Conservation (phyloP, 2,329 filamentous ascomycete species). For the Cordyceps pruinosa region DNA sequence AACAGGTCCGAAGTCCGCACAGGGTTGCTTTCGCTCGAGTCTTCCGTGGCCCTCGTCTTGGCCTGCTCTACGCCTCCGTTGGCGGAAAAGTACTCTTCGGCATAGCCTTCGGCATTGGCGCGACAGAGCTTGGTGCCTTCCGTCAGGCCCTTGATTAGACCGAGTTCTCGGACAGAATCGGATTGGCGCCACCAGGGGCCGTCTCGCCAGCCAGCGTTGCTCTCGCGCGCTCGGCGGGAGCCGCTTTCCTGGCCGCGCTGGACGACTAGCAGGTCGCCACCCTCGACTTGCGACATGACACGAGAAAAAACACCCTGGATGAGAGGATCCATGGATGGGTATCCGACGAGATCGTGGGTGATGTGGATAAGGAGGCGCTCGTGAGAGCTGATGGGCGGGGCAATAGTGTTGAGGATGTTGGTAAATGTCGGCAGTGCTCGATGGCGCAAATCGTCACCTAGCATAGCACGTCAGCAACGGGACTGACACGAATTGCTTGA, state of each 20-base stretch:
- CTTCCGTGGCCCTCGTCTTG: conserved; percentile 70
- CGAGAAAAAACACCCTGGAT: conserved; percentile 88
- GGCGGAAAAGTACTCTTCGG: conserved; percentile 73
- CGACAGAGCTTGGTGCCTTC: conserved; percentile 89
- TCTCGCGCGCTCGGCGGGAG: conserved; percentile 55
- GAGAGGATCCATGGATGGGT: conserved; percentile 87
- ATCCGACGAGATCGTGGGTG: conserved; percentile 89
- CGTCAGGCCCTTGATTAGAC: conserved; percentile 68
- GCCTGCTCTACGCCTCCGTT: conserved; percentile 75
- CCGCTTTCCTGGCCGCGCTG: conserved; percentile 86
- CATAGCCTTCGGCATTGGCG: conserved; percentile 82
- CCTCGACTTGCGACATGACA: conserved; percentile 98
- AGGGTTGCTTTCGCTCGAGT: conserved; percentile 76
- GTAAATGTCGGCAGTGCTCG: conserved; percentile 92
- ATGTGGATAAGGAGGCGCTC: conserved; percentile 96
- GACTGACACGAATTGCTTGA: background rate
- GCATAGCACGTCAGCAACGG: conserved; percentile 3
- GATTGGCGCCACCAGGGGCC: conserved; percentile 91
- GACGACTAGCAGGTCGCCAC: conserved; percentile 87
- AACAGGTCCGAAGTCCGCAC: conserved; percentile 92
- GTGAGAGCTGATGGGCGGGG: conserved; percentile 92
- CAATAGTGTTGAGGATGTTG: conserved; percentile 88
- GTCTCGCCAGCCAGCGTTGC: conserved; percentile 71
- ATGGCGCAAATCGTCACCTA: conserved; percentile 79
- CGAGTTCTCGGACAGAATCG: conserved; percentile 65